Conservation (phyloP, 1,284 basidiomycete genomes). For the Ganoderma boninense region DNA sequence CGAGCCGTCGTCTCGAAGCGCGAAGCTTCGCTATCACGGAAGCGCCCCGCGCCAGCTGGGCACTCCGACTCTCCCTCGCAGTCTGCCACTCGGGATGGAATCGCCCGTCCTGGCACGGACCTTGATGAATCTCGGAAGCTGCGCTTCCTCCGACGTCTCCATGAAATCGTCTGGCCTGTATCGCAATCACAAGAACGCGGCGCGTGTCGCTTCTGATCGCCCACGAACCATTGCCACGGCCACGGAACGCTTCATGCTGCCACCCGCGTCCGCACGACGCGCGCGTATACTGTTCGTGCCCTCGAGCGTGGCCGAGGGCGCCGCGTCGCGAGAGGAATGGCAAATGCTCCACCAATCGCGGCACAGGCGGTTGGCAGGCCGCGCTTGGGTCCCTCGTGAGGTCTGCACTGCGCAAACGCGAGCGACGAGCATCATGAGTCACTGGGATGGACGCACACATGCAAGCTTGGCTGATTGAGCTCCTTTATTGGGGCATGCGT, state of each 20-base stretch:
- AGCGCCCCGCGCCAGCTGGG: conserved; percentile 13
- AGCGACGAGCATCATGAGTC: conserved; percentile 16
- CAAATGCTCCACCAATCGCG: conserved; percentile 13
- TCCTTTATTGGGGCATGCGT: conserved; percentile 9
- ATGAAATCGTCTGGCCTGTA: conserved; percentile 4
- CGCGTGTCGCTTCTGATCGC: conserved; percentile 26
- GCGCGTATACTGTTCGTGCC: background rate
- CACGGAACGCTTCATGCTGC: conserved; percentile 16
- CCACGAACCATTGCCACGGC: conserved; percentile 10
- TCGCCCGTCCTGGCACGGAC: conserved; percentile 25
- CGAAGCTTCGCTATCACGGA: conserved; percentile 31
- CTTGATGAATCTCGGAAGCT: conserved; percentile 21
- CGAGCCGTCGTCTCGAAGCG: conserved; percentile 17
- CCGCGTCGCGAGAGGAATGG: conserved; percentile 1
- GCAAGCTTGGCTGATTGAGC: conserved; percentile 12
- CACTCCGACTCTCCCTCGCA: no score
- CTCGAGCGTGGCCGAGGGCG: background rate
- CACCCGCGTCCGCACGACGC: background rate
- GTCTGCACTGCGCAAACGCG: conserved; percentile 7
- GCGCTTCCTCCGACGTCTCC: conserved; percentile 15
- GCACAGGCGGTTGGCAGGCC: conserved; percentile 18
- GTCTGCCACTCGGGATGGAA: conserved; percentile 20
- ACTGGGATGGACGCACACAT: conserved; percentile 6
- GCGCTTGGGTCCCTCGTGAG: conserved; percentile 17
- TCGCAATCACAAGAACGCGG: conserved; percentile 9